Conservation (phyloP, 768 basidiomycete species). For the Auriscalpium microsporum region DNA sequence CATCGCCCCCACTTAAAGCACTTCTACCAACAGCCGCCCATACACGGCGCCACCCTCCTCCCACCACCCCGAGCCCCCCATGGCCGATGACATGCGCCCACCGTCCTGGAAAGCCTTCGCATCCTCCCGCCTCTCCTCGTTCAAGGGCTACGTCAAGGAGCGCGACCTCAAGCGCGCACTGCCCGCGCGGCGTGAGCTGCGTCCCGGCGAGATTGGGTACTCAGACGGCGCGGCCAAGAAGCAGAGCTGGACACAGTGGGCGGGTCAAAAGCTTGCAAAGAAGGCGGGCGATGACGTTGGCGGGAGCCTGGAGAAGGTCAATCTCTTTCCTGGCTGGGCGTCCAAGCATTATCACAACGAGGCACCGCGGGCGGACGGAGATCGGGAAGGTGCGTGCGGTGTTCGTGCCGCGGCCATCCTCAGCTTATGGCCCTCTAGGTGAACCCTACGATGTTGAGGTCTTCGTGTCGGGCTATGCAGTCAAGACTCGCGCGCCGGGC, state of each 20-base stretch:
- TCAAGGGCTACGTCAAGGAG: constrained; percentile 45
- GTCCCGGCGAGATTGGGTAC: constrained; percentile 18
- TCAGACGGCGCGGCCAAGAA: constrained; percentile 17
- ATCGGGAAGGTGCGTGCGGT: constrained; percentile 21
- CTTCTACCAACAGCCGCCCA: neutral
- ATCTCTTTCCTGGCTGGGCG: constrained; percentile 80
- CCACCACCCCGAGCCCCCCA: neutral
- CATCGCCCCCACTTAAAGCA: neutral
- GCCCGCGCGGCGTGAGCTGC: constrained; percentile 8
- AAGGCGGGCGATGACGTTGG: constrained; percentile 17
- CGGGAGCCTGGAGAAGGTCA: constrained; percentile 35
- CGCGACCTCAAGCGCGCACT: constrained; percentile 30
- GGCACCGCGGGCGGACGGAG: neutral
- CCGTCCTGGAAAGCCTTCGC: constrained; percentile 23
- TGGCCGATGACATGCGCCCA: constrained; percentile 24
- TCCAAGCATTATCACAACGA: constrained; percentile 37
- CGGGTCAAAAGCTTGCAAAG: constrained; percentile 37
- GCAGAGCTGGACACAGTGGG: constrained; percentile 56
- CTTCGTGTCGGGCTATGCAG: constrained; percentile 71
- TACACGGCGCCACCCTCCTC: no score
- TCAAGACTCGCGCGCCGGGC: constrained; percentile 49
- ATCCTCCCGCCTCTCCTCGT: constrained; percentile 24
- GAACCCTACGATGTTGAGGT: constrained; percentile 60
- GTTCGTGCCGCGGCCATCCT: neutral
- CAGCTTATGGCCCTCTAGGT: constrained; percentile 28